Conservation (phyloP, 805 yeast species). For the Hanseniaspora lindneri region DNA sequence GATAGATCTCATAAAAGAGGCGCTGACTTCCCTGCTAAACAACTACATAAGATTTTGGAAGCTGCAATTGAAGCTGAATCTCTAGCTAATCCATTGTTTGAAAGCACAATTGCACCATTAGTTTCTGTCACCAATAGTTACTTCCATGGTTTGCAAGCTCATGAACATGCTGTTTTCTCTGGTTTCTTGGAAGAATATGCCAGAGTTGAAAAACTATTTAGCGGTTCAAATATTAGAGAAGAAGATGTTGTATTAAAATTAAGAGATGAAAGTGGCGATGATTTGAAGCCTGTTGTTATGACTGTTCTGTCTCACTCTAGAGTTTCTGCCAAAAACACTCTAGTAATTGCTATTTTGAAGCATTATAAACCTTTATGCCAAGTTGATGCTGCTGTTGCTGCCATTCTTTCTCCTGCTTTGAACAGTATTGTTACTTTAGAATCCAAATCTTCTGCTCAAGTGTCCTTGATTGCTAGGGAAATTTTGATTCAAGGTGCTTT, state of each 20-base stretch:
- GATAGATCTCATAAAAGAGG: constrained; percentile 52
- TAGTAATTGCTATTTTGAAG: constrained; percentile 72
- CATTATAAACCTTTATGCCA: constrained; percentile 72
- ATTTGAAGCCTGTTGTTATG: constrained; percentile 57
- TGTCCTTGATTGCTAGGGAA: constrained; percentile 89
- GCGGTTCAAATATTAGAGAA: constrained; percentile 64
- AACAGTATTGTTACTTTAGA: constrained; percentile 78
- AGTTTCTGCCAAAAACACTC: constrained; percentile 83
- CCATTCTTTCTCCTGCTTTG: constrained; percentile 57
- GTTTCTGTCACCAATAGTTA: constrained; percentile 58
- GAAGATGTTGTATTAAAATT: constrained; percentile 79
- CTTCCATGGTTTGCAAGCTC: constrained; percentile 63
- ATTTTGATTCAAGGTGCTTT: constrained; percentile 90
- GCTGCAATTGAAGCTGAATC: constrained; percentile 43
- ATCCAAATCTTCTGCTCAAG: constrained; percentile 82
- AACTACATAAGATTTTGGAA: constrained; percentile 57
- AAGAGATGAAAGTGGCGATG: constrained; percentile 77
- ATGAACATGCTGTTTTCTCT: constrained; percentile 69
- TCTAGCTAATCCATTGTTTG: constrained; percentile 42
- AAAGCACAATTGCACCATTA: constrained; percentile 59
- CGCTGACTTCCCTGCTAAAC: constrained; percentile 90
- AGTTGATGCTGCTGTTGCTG: constrained; percentile 55
- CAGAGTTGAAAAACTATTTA: constrained; percentile 65
- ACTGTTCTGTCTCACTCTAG: constrained; percentile 81
- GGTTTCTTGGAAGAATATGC: constrained; percentile 59